These are phyloP conservation scores for Zychaea mexicana DNA, from an alignment of 371 early-diverging fungal genomes.

Conservation along the genomic window DNA sequence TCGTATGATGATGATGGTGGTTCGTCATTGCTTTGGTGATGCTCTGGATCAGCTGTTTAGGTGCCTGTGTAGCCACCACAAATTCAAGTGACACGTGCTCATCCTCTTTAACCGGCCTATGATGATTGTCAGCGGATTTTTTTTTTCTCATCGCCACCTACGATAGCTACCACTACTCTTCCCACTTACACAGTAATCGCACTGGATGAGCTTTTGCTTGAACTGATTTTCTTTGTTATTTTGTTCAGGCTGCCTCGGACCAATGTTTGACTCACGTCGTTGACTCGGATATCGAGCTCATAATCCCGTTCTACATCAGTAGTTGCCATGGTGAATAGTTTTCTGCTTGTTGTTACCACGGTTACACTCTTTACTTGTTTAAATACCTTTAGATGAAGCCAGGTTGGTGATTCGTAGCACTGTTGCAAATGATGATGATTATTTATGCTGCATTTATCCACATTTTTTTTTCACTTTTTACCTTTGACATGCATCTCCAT, in stretches of 20 bases:
- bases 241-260: conserved; percentile 8
- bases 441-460: not conserved
- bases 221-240: conserved; percentile 6
- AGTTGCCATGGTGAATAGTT: no score
- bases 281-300: conserved; percentile 14
- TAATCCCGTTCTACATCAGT: conserved; percentile 4
- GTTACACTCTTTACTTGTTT: not conserved
- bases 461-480: not conserved
- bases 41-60: not conserved
- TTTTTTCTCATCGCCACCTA: no score
- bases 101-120: not conserved
- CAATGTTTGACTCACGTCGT: conserved; percentile 14
- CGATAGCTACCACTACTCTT: no score
- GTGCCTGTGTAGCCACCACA: not conserved
- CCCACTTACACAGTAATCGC: not conserved
- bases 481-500: not conserved
- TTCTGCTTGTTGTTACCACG: not conserved
- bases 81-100: not conserved
- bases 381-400: conserved; percentile 15
- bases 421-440: not conserved
- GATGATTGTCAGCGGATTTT: no score
- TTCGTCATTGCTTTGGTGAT: not conserved
- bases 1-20: not conserved
- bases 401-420: conserved; percentile 19
- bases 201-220: not conserved